Evolutionary conservation across 352 stramenopile genomes (phyloP), one percentile per base, ranked within the genome.

Genomic region (Peronospora farinosa): DNA sequence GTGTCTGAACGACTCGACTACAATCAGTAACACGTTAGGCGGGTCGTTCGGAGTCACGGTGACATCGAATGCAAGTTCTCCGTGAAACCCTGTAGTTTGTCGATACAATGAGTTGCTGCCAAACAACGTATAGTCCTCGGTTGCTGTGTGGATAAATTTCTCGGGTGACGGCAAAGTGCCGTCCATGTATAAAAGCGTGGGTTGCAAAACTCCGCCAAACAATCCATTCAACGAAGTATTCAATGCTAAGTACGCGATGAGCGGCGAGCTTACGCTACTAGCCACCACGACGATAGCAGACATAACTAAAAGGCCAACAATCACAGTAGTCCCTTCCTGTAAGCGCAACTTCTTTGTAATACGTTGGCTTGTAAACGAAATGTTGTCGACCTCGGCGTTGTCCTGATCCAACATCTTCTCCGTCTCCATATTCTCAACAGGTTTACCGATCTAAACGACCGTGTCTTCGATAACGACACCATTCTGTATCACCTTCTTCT

Each of bases 1-100:
- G 35, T 63, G 66, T 7, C 72, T 67, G 31, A 80, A 78, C n/a
- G 69, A 78, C 40, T 83, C 72, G 15, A 83, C 52, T 7, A 56
- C 62, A 21, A 83, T 37, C 8, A 83, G 44, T 0, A 83, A 10
- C 3, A 81, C 73, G 28, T 81, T 84, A 0, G 73, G 73, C 0
- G 52, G 65, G 36, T 77, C 49, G 0, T 54, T 42, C 1, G 54
- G 19, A 16, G 70, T 40, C 0, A 84, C 54, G 0, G 40, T 49
- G 12, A 84, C 69, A 40, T 80, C 47, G 37, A 84, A 62, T 0
- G 54, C 54, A 0, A 57, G 32, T 16, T 62, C 40, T 19, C 54
- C 54, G 23, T 48, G 25, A 16, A 62, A 62, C 2, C 54, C 47
- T 2, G 36, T 57, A n/a, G 54, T 62, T 0, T 47, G 54, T 42